Conservation (phyloP, 2,329 filamentous ascomycete genomes). For the Lachnellula arida region DNA sequence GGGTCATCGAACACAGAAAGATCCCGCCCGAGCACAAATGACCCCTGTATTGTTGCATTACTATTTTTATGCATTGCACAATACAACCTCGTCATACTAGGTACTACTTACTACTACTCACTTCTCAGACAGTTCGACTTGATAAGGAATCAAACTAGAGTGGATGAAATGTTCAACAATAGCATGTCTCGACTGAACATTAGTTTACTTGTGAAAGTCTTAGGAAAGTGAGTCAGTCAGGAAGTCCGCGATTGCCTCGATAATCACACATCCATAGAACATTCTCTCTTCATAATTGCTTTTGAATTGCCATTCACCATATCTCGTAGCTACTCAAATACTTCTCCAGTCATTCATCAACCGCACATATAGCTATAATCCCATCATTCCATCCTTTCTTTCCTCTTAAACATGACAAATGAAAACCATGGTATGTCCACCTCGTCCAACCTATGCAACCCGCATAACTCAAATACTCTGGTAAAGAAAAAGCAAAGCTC, state of each 20-base stretch:
- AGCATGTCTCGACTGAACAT: no score
- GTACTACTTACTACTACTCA: no score
- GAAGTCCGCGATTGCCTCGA: no score
- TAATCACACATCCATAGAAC: background rate
- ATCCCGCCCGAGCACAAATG: background rate
- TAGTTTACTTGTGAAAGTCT: no score
- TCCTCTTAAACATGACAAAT: constrained; percentile 13
- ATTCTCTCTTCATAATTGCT: constrained; percentile 1
- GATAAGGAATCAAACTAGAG: background rate
- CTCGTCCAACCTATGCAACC: constrained; percentile 19
- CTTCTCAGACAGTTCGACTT: no score
- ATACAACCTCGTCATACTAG: background rate
- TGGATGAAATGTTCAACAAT: background rate
- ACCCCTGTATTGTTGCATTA: background rate
- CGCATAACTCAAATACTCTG: constrained; percentile 1
- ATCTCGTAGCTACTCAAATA: constrained; percentile 1
- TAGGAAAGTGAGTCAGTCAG: no score
- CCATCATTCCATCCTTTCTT: background rate
- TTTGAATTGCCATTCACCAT: constrained; percentile 7
- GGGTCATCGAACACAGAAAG: constrained; percentile 4
- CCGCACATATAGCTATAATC: background rate
- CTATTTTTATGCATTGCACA: background rate
- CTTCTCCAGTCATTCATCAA: background rate
- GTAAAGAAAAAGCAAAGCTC: constrained; percentile 8
- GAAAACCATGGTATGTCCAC: constrained; percentile 23